Percentiles rank a stretch among this genome's conserved stretches.
Conservation (phyloP, 352 stramenopile genomes). For the Phytophthora syringae region DNA sequence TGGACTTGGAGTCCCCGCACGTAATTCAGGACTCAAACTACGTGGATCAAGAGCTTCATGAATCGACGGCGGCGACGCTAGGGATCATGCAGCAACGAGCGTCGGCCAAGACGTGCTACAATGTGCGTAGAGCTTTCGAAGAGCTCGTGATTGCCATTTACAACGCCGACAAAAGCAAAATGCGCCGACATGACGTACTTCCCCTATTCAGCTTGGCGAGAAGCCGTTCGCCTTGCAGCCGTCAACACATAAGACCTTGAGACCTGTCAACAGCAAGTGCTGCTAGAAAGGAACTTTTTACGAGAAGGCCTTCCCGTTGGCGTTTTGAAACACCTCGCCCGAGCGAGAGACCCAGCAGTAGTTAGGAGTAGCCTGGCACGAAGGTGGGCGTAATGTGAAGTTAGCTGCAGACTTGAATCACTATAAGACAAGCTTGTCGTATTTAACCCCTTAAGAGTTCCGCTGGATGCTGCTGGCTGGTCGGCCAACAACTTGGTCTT, state of each 20-base stretch:
- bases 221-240: slow-evolving; percentile 1
- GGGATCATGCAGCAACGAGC: slow-evolving; percentile 59
- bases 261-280: slow-evolving; percentile 15
- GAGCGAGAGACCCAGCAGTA: slow-evolving; percentile 8
- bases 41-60: slow-evolving; percentile 50
- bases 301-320: not conserved
- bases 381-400: not conserved
- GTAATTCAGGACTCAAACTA: slow-evolving; percentile 15
- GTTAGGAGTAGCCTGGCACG: not conserved
- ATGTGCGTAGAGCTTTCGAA: slow-evolving; percentile 75
- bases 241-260: slow-evolving; percentile 2
- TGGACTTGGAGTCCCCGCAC: slow-evolving; percentile 52
- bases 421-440: too few relatives aligned
- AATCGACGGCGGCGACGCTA: slow-evolving; percentile 44
- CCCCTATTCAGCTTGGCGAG: slow-evolving; percentile 49
- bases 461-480: too few relatives aligned
- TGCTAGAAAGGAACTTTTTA: slow-evolving; percentile 26
- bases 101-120: slow-evolving; percentile 72
- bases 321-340: not conserved
- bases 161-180: slow-evolving; percentile 61
- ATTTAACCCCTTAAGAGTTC: too few relatives aligned
- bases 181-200: slow-evolving; percentile 43
- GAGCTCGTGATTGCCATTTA: slow-evolving; percentile 78
- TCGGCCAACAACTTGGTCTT: slow-evolving; percentile 29
- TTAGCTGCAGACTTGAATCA: not conserved